A percentile compares a stretch with the other conserved stretches of the same genome.
phyloP scores from a whole-genome alignment of 1,284 basidiomycete genomes.

The Blastosporella zonata region DNA sequence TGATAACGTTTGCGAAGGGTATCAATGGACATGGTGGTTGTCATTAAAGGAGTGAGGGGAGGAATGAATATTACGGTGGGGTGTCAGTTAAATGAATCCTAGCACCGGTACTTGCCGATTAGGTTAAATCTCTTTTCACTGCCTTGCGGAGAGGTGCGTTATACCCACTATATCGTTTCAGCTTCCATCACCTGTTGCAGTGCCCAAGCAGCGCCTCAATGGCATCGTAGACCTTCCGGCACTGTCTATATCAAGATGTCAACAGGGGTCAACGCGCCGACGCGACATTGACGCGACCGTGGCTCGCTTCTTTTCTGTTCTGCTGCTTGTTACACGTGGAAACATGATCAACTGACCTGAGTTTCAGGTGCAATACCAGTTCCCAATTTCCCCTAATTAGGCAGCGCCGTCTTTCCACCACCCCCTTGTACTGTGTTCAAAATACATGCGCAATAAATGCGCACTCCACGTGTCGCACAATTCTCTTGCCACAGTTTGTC shows the following conservation, averaged over 20 bases:
- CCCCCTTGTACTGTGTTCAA: constrained; percentile 7
- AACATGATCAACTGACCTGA: background rate
- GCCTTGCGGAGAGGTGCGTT: constrained; percentile 6
- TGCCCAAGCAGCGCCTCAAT: background rate
- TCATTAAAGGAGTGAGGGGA: background rate
- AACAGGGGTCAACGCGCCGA: background rate
- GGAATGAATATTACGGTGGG: constrained; percentile 8
- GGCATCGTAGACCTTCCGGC: too few species aligned
- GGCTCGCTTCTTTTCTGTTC: background rate
- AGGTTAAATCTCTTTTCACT: background rate
- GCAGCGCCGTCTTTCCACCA: constrained; percentile 11
- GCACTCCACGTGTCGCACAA: constrained; percentile 12
- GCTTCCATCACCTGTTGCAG: background rate
- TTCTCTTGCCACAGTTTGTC: background rate
- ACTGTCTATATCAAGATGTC: background rate
- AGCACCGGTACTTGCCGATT: constrained; percentile 21
- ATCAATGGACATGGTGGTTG: constrained; percentile 45
- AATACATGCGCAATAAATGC: too few species aligned
- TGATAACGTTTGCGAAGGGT: constrained; percentile 62
- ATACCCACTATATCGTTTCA: too few species aligned
- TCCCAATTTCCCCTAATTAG: background rate
- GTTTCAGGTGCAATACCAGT: background rate
- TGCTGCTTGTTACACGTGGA: background rate
- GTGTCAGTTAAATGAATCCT: constrained; percentile 9
- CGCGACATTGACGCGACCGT: background rate